These are phyloP conservation scores for Termitomyces heimii DNA, from an alignment of 768 basidiomycete genomes.

Conservation along the genomic window DNA sequence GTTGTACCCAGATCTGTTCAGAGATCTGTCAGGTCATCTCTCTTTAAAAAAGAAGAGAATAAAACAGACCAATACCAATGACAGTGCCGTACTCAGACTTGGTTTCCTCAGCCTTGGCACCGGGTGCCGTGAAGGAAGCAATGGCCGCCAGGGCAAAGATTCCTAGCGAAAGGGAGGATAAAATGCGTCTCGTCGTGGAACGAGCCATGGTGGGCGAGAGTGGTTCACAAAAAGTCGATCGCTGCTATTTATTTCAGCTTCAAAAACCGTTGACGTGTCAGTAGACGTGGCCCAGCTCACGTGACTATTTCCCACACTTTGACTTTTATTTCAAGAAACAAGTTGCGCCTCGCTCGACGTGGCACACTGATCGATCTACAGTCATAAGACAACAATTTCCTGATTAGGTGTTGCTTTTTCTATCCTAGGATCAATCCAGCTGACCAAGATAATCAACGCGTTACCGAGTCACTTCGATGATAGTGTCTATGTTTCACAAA, in stretches of 20 bases:
- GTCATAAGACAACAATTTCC: background rate
- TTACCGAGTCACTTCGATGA: background rate
- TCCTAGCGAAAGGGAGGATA: conserved; percentile 55
- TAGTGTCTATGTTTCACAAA: background rate
- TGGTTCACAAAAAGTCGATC: conserved; percentile 19
- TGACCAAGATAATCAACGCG: background rate
- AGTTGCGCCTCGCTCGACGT: background rate
- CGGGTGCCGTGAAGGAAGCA: conserved; percentile 62
- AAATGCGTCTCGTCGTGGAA: conserved; percentile 47
- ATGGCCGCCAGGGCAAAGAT: conserved; percentile 65
- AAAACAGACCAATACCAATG: conserved; percentile 77
- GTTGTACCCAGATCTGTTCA: conserved; percentile 84
- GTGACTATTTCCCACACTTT: conserved; percentile 14
- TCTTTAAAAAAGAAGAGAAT: conserved; percentile 3
- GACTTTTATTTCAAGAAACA: background rate
- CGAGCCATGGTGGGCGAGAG: conserved; percentile 33
- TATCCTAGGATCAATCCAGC: too few species aligned
- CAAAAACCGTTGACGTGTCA: conserved; percentile 30
- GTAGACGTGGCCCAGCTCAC: conserved; percentile 34
- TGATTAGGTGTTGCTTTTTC: background rate
- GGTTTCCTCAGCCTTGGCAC: conserved; percentile 57
- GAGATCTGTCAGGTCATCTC: conserved; percentile 5
- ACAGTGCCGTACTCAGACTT: conserved; percentile 84
- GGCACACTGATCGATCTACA: background rate
- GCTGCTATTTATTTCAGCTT: conserved; percentile 23